Percentiles rank a stretch among this genome's conserved stretches.
Conservation (phyloP, 208 protist species). For the Trichomonas tenax region DNA sequence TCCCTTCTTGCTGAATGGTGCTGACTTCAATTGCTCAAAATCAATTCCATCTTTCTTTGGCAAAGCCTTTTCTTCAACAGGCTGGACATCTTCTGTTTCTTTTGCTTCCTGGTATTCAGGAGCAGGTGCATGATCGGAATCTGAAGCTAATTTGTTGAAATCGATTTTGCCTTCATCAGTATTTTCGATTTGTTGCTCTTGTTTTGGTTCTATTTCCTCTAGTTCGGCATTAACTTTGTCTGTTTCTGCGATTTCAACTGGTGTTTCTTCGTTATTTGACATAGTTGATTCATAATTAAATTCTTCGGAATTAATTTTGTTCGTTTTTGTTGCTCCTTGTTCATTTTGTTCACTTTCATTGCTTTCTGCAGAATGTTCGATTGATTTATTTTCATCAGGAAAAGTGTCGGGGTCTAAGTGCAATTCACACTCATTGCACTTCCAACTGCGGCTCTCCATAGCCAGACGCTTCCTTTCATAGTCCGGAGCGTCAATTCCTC, state of each 20-base stretch:
- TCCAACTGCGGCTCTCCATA: neutral
- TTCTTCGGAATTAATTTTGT: neutral
- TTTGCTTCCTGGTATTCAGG: no score
- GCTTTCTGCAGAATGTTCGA: neutral
- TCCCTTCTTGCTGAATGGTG: no score
- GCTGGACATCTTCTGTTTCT: neutral
- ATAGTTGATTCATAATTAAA: neutral
- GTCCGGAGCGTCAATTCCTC: neutral
- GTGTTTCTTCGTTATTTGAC: neutral
- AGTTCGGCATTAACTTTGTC: no score
- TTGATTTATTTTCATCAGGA: neutral
- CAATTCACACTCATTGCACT: neutral
- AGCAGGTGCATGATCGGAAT: no score
- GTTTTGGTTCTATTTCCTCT: no score
- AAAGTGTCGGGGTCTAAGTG: neutral
- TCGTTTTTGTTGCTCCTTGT: no score
- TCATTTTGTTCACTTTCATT: neutral
- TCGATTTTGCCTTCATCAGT: neutral
- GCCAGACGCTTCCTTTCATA: neutral
- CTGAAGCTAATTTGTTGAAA: no score
- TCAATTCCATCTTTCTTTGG: neutral
- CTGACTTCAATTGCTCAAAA: neutral
- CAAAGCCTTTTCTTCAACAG: neutral
- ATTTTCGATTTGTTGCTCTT: no score
- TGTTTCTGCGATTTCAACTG: no score